phyloP scores from a whole-genome alignment of 2,329 filamentous ascomycete genomes.

The Stenocarpella maydis region DNA sequence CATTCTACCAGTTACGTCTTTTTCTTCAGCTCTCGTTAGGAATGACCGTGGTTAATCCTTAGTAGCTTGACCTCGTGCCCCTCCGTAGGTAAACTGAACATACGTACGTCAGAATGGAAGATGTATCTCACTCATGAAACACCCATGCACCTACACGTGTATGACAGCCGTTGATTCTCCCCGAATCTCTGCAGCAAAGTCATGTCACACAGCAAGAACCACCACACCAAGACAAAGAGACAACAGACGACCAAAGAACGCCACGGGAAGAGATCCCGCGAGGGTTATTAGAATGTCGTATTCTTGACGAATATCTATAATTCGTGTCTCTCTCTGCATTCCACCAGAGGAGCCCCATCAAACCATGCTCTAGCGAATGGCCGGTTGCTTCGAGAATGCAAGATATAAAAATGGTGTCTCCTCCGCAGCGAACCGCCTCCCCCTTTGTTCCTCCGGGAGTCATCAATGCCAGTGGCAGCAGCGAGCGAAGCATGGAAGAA shows the following conservation, averaged over 20 bases:
- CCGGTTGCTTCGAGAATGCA: constrained; percentile 13
- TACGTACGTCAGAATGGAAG: neutral
- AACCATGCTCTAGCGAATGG: constrained; percentile 25
- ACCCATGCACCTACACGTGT: neutral
- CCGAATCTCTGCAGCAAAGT: neutral
- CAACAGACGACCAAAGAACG: neutral
- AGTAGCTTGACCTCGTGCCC: neutral
- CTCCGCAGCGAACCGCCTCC: neutral
- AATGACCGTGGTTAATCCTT: neutral
- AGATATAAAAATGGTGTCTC: neutral
- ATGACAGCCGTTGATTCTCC: neutral
- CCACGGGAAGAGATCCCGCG: neutral
- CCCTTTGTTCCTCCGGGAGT: neutral
- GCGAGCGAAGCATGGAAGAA: neutral
- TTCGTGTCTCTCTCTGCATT: neutral
- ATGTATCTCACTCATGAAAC: neutral
- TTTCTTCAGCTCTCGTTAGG: neutral
- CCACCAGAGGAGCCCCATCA: constrained; percentile 1
- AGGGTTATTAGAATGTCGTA: constrained; percentile 23
- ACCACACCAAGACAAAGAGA: too few relatives aligned
- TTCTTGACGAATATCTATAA: constrained; percentile 19
- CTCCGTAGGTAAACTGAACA: neutral
- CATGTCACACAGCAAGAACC: neutral
- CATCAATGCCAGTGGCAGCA: neutral
- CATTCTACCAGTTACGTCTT: neutral